Evolutionary conservation across 2,329 filamentous ascomycete species (phyloP).

Genomic region (Rutstroemia sydowiana): DNA sequence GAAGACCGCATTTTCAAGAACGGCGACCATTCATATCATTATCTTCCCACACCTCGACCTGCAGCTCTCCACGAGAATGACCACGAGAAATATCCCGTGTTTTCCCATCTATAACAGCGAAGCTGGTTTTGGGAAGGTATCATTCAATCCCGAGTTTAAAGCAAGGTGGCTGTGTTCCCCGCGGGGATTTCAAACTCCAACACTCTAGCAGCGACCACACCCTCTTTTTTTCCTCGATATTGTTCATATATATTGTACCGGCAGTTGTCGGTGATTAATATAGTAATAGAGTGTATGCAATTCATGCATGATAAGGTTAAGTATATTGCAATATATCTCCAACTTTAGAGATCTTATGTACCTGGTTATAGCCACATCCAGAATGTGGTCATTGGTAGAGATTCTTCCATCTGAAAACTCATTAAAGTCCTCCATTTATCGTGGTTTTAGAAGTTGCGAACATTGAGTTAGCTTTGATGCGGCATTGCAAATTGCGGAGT

Average conservation of each 20-base stretch:
- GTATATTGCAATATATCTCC: constrained; percentile 11
- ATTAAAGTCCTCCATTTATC: neutral
- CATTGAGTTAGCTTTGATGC: neutral
- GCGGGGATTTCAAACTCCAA: constrained; percentile 2
- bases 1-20: constrained; percentile 9
- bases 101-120: constrained; percentile 5
- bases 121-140: neutral
- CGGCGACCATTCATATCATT: constrained; percentile 11
- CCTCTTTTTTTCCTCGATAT: neutral
- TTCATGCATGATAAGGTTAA: constrained; percentile 10
- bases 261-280: constrained; percentile 13
- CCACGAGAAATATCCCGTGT: constrained; percentile 9
- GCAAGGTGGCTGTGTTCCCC: constrained; percentile 10
- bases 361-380: constrained; percentile 11
- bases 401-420: neutral
- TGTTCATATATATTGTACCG: neutral
- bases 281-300: constrained; percentile 7
- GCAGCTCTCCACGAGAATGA: constrained; percentile 11
- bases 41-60: constrained; percentile 7
- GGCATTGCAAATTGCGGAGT: neutral
- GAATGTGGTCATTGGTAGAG: constrained; percentile 8
- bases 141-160: neutral
- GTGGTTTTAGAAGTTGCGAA: neutral
- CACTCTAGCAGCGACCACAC: constrained; percentile 2
- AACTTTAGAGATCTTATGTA: constrained; percentile 10